Conservation (phyloP, 768 basidiomycete species). For the Pisolithus tinctorius region DNA sequence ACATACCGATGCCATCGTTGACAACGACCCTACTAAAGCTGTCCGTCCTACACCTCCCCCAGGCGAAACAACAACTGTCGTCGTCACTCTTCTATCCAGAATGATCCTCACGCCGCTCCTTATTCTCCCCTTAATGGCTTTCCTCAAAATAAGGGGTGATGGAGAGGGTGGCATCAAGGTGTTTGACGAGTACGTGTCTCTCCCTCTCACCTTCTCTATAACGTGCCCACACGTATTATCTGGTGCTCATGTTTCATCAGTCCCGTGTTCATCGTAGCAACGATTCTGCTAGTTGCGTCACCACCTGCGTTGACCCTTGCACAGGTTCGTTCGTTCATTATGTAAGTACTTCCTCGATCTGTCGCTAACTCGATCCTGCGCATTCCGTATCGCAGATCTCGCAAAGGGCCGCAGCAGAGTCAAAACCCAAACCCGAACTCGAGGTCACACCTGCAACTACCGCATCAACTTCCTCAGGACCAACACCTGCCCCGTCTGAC, state of each 20-base stretch:
- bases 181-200: constrained; percentile 66
- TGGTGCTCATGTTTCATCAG: constrained; percentile 29
- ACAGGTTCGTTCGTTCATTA: constrained; percentile 30
- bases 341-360: constrained; percentile 1
- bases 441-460: too few species aligned
- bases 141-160: constrained; percentile 51
- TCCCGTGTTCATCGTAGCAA: constrained; percentile 82
- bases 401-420: constrained; percentile 6
- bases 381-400: constrained; percentile 12
- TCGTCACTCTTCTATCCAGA: constrained; percentile 74
- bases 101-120: constrained; percentile 84
- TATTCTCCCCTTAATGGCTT: constrained; percentile 68
- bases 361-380: neutral
- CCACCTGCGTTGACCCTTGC: constrained; percentile 75
- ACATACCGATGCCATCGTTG: neutral
- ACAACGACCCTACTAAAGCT: neutral
- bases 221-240: neutral
- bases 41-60: constrained; percentile 18
- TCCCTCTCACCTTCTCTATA: constrained; percentile 1
- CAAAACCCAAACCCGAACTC: neutral
- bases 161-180: constrained; percentile 37
- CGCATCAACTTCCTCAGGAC: neutral
- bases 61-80: constrained; percentile 78
- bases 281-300: constrained; percentile 73
- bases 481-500: neutral